A percentile compares a stretch with the other conserved stretches of the same genome.
phyloP scores from a whole-genome alignment of 2,329 filamentous ascomycete species.

The Saccharata proteae region DNA sequence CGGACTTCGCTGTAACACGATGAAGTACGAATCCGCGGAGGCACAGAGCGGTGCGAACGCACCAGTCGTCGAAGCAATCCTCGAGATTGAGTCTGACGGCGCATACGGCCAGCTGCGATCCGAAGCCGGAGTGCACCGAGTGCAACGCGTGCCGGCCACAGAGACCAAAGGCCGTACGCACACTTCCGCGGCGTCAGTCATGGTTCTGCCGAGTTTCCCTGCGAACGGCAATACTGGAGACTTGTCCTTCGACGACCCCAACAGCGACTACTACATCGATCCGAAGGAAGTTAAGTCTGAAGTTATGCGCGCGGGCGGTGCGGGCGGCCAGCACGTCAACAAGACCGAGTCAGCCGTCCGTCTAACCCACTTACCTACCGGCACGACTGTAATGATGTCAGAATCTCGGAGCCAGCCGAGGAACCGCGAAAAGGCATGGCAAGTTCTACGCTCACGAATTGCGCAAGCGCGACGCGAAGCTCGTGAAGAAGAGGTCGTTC shows the following conservation, averaged over 20 bases:
- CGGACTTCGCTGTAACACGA: constrained; percentile 52
- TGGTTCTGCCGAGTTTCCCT: constrained; percentile 79
- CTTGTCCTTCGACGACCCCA: constrained; percentile 62
- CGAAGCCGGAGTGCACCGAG: constrained; percentile 89
- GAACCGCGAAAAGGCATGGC: constrained; percentile 82
- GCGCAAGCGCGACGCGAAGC: constrained; percentile 71
- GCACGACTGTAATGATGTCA: constrained; percentile 81
- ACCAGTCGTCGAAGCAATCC: constrained; percentile 72
- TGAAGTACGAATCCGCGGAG: constrained; percentile 72
- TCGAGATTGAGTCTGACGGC: constrained; percentile 66
- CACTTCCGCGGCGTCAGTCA: constrained; percentile 82
- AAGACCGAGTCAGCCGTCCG: constrained; percentile 94
- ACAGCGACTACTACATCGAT: constrained; percentile 84
- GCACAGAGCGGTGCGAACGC: constrained; percentile 54
- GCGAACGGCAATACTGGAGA: constrained; percentile 37
- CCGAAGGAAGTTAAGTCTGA: constrained; percentile 71
- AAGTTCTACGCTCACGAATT: constrained; percentile 66
- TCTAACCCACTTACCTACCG: constrained; percentile 80
- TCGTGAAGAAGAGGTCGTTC: constrained; percentile 67
- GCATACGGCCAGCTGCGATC: constrained; percentile 72
- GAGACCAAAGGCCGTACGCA: constrained; percentile 87
- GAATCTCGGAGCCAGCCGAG: constrained; percentile 82
- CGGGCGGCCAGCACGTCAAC: constrained; percentile 96
- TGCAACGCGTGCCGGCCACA: constrained; percentile 85
- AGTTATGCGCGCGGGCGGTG: constrained; percentile 83